Base-by-base conservation (phyloP, 768 basidiomycete genomes). In the Podaxis sp. region DNA sequence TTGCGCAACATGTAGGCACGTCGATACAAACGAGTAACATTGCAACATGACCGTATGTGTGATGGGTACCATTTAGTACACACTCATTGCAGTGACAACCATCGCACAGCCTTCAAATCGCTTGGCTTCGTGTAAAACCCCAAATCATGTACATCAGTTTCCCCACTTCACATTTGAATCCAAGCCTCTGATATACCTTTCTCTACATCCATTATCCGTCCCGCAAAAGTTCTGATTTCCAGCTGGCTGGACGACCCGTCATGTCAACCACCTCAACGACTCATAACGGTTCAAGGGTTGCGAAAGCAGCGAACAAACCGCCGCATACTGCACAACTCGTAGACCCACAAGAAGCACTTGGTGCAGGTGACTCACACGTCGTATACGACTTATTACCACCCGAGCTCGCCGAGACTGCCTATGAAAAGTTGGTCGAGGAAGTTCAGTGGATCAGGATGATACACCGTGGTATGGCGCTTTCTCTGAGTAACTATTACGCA, bases 371-470 rank as follows among this genome's bases (percentile, higher is more conserved):
- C 66, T 85, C 84, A 1, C 79, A 73, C 58, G 77, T 92, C n/a
- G 73, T 86, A 5, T 72, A 77, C 4, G 75, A 85, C 63, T 61
- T 91, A 53, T 77, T 91, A 11, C 84, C 88, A 0, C 65, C 73
- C 0, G 83, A 84, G 4, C 69, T 90, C 35, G 85, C 81, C 2
- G 77, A 77, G 5, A 69, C 67, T 16, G 86, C 82, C 0, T 91
- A 91, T 66, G 83, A 82, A 50, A 79, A 73, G 4, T 63, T 91
- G 64, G 77, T 72, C 61, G 71, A 77, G 9, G 90, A 92, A 67
- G 91, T 92, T 0, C 74, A 78, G 50, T 93, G 90, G 89, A 77
- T 81, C 50, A 76, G 76, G 2, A 93, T 93, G 90, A 73, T 82
- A 62, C 90, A 91, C 71, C 78, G 87, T 71, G 90, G 90, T 83